Conservation (phyloP, 805 yeast genomes). For the Sungouiella thailandica region DNA sequence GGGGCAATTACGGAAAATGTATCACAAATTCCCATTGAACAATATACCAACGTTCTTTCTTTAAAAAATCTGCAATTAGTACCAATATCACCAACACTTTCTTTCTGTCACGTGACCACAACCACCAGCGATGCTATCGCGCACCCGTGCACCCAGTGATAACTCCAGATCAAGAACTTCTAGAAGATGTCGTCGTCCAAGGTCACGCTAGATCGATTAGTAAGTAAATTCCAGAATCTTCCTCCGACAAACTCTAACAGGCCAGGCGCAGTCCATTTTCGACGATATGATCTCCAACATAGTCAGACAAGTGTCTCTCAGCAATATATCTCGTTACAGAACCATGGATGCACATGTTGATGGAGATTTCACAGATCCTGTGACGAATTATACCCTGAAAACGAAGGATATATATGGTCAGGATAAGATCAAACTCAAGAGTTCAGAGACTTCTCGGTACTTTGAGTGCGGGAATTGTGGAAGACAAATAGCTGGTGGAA, state of each 20-base stretch:
- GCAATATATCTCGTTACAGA: slow-evolving; percentile 19
- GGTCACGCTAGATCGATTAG: slow-evolving; percentile 12
- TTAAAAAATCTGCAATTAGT: too few species aligned
- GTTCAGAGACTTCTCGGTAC: slow-evolving; percentile 49
- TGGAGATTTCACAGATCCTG: slow-evolving; percentile 8
- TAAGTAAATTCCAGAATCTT: slow-evolving; percentile 4
- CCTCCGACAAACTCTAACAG: neutral
- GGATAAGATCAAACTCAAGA: slow-evolving; percentile 39
- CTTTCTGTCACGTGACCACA: too few species aligned
- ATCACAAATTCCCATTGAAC: too few species aligned
- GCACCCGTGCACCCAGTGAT: too few species aligned
- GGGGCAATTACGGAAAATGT: too few species aligned
- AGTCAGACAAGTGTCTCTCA: slow-evolving; percentile 27
- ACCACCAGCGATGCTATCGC: too few species aligned
- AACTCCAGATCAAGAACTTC: too few species aligned
- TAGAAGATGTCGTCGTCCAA: slow-evolving; percentile 2
- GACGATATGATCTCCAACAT: slow-evolving; percentile 30
- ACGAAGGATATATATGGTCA: slow-evolving; percentile 48
- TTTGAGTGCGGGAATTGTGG: slow-evolving; percentile 79
- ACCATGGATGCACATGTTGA: slow-evolving; percentile 11
- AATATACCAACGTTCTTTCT: too few species aligned
- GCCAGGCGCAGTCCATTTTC: slow-evolving; percentile 34
- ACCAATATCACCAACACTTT: too few species aligned
- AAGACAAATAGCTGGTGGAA: slow-evolving; percentile 81
- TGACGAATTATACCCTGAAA: slow-evolving; percentile 10